Conservation (phyloP, 805 yeast genomes). For the Sugiyamaella mastotermitis region DNA sequence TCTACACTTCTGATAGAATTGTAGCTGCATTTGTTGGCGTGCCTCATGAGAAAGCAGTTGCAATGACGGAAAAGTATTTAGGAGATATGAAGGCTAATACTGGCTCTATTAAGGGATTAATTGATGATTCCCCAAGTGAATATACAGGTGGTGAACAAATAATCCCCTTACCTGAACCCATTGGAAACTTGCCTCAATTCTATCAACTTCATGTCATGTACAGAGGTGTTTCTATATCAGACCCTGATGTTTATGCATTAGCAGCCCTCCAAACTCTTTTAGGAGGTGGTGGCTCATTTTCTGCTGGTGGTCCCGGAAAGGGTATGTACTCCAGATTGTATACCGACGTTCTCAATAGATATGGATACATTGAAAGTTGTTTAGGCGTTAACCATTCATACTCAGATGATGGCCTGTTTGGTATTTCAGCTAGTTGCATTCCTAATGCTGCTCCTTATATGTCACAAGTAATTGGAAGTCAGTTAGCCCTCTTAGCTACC, state of each 20-base stretch:
- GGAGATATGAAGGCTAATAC: conserved; percentile 47
- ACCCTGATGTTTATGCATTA: conserved; percentile 83
- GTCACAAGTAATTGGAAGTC: conserved; percentile 71
- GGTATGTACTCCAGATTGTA: conserved; percentile 96
- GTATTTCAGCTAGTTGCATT: conserved; percentile 75
- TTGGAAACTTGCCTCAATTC: conserved; percentile 38
- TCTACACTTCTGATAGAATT: conserved; percentile 72
- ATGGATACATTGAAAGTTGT: conserved; percentile 86
- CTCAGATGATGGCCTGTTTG: conserved; percentile 86
- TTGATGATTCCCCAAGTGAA: conserved; percentile 19
- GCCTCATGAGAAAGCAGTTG: conserved; percentile 59
- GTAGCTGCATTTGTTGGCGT: conserved; percentile 89
- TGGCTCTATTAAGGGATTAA: conserved; percentile 18
- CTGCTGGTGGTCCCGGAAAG: conserved; percentile 99
- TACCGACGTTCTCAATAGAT: conserved; percentile 84
- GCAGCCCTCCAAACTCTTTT: conserved; percentile 84
- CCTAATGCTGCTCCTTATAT: conserved; percentile 82
- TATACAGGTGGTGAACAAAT: conserved; percentile 20
- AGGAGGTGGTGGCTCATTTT: conserved; percentile 96
- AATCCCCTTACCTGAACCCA: conserved; percentile 17
- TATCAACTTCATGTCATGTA: conserved; percentile 82
- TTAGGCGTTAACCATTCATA: conserved; percentile 84
- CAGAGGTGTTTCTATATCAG: conserved; percentile 77
- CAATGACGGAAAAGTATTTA: conserved; percentile 54
- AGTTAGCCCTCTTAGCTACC: conserved; percentile 46